Conservation (phyloP, 78 protist genomes). For the Speleostelium caveatum region DNA sequence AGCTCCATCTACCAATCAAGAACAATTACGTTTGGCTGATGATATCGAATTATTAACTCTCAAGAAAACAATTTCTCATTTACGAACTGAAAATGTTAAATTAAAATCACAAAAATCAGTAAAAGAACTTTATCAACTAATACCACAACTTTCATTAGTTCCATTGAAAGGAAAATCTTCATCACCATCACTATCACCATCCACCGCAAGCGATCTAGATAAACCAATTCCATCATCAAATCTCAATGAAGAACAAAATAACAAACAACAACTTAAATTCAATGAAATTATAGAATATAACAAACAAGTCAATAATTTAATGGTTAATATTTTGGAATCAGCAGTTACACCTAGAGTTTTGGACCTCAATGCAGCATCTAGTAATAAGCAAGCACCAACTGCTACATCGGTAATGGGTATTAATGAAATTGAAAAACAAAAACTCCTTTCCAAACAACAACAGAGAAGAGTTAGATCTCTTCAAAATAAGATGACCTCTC, state of each 20-base stretch:
- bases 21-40: constrained; percentile 10
- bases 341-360: constrained; percentile 53
- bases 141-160: constrained; percentile 7
- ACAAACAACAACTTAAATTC: constrained; percentile 45
- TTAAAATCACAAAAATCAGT: constrained; percentile 50
- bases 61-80: constrained; percentile 21
- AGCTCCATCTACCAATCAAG: background rate
- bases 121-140: constrained; percentile 7
- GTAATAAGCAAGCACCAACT: background rate
- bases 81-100: constrained; percentile 32
- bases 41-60: constrained; percentile 13
- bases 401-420: background rate
- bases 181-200: too few species aligned
- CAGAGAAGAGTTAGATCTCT: constrained; percentile 18
- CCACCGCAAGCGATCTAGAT: too few species aligned
- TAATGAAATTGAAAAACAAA: constrained; percentile 37
- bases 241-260: background rate
- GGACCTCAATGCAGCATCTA: background rate
- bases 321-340: constrained; percentile 33
- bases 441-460: constrained; percentile 23
- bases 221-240: too few species aligned
- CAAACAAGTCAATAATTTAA: constrained; percentile 29
- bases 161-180: background rate
- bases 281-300: constrained; percentile 67
- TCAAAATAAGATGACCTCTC: constrained; percentile 21